Conservation (phyloP, 2,329 filamentous ascomycete species). For the Trichothecium sympodiale region DNA sequence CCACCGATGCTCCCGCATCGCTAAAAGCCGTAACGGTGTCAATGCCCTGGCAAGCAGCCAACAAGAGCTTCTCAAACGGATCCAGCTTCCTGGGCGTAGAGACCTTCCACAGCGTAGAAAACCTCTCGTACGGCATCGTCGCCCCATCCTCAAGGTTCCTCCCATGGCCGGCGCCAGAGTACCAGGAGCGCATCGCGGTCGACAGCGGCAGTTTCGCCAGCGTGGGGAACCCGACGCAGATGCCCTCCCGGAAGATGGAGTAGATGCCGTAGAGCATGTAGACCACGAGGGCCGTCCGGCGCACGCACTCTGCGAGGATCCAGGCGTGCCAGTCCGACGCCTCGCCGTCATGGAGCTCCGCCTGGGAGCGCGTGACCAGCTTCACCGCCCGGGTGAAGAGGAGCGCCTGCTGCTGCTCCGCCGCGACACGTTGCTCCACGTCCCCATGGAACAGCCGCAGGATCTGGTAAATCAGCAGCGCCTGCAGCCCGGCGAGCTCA, state of each 20-base stretch:
- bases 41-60: background rate
- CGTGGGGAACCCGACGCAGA: conserved; percentile 1
- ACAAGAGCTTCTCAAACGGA: background rate
- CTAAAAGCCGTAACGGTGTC: background rate
- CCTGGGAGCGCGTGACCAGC: conserved; percentile 3
- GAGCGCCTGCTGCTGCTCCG: conserved; percentile 9
- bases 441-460: conserved; percentile 14
- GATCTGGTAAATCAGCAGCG: conserved; percentile 12
- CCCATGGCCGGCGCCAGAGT: background rate
- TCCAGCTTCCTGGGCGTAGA: background rate
- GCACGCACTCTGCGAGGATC: conserved; percentile 18
- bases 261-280: conserved; percentile 11
- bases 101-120: background rate
- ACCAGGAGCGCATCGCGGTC: background rate
- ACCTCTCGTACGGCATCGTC: background rate
- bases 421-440: conserved; percentile 10
- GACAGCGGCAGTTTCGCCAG: background rate
- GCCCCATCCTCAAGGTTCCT: background rate
- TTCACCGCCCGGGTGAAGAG: conserved; percentile 9
- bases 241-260: conserved; percentile 4
- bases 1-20: background rate
- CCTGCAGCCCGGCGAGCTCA: conserved; percentile 10
- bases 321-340: conserved; percentile 15
- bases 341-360: conserved; percentile 3
- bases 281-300: conserved; percentile 15